A percentile compares a stretch with the other conserved stretches of the same genome.
phyloP scores from a whole-genome alignment of 2,329 filamentous ascomycete genomes.

The Nannizzia gypsea region DNA sequence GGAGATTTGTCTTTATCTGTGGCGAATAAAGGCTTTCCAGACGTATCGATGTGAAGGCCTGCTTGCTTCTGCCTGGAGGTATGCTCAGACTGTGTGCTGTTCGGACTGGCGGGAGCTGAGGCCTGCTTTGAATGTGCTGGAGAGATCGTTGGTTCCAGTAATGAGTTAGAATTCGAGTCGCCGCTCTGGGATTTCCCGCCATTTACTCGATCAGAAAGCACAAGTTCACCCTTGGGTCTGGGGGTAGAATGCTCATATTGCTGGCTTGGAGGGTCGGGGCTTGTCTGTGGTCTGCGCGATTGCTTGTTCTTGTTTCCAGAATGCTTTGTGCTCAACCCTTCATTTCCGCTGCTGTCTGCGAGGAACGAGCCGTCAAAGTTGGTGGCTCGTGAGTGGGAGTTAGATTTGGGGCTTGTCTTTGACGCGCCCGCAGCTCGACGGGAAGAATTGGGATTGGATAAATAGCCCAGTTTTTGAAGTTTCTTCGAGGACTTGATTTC shows the following conservation, averaged over 20 bases:
- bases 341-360: constrained; percentile 27
- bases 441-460: not conserved
- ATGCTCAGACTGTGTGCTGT: not conserved
- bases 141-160: not conserved
- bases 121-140: not conserved
- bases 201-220: not conserved
- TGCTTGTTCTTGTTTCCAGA: not conserved
- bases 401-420: not conserved
- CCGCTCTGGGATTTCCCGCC: not conserved
- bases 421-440: not conserved
- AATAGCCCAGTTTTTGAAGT: not conserved
- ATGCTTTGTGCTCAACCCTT: constrained; percentile 16
- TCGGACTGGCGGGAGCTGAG: not conserved
- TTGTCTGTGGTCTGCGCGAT: constrained; percentile 3
- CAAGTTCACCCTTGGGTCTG: not conserved
- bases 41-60: not conserved
- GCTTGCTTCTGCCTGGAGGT: not conserved
- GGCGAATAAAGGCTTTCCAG: not conserved
- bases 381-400: not conserved
- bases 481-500: not conserved
- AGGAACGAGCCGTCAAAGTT: constrained; percentile 24
- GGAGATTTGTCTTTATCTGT: constrained; percentile 17
- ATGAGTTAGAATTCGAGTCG: not conserved
- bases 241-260: not conserved
- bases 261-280: not conserved